Conservation (phyloP, 257 asterid genomes). For the Solanum bulbocastanum region DNA sequence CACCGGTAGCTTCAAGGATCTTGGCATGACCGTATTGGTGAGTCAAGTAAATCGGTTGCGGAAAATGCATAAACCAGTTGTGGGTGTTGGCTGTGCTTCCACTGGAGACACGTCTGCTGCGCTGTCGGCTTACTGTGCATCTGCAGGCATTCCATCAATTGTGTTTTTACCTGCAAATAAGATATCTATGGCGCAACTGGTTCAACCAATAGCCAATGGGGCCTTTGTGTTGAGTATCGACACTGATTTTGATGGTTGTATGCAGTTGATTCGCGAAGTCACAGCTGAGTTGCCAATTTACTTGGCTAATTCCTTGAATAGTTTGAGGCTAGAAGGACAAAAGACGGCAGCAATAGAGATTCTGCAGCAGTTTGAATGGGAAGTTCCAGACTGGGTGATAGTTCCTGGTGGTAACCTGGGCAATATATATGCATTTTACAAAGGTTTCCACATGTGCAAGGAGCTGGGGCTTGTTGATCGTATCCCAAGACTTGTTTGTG, state of each 20-base stretch:
- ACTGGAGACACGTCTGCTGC: conserved; percentile 84
- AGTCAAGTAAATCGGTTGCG: conserved; percentile 70
- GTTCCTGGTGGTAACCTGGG: conserved; percentile 87
- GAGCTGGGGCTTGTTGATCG: conserved; percentile 66
- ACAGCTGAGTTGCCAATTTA: conserved; percentile 78
- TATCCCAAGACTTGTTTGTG: conserved; percentile 77
- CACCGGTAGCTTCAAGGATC: conserved; percentile 72
- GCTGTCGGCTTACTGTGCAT: conserved; percentile 66
- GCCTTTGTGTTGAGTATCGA: conserved; percentile 77
- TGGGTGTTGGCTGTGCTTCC: conserved; percentile 80
- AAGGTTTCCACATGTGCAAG: conserved; percentile 79
- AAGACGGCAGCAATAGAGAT: conserved; percentile 86
- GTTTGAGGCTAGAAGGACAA: conserved; percentile 81
- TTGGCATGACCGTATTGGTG: conserved; percentile 81
- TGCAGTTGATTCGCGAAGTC: conserved; percentile 82
- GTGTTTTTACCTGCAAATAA: conserved; percentile 69
- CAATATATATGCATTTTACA: conserved; percentile 74
- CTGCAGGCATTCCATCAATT: conserved; percentile 78
- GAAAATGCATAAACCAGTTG: conserved; percentile 60
- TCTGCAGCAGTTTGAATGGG: conserved; percentile 80
- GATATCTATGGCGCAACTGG: conserved; percentile 66
- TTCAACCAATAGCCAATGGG: conserved; percentile 84
- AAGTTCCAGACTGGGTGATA: conserved; percentile 88
- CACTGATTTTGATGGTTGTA: conserved; percentile 87
- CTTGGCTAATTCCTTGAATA: conserved; percentile 69